Evolutionary conservation across 2,329 filamentous ascomycete species (phyloP), one percentile per base, ranked within the genome.

Genomic region (Xylaria sp.): DNA sequence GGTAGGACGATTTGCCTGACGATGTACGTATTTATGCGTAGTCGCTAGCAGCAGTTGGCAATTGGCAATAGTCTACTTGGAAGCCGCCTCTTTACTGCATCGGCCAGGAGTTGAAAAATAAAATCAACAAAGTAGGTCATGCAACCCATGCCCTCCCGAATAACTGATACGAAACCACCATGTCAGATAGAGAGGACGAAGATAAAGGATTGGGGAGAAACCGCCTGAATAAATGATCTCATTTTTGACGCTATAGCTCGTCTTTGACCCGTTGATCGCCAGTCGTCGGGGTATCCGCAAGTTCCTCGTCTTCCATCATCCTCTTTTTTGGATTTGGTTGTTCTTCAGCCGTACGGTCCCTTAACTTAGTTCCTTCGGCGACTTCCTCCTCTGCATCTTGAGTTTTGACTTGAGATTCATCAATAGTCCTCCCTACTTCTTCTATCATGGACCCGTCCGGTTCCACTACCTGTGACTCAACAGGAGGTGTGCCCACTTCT

Each of bases 341-440:
- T 40, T 73, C 71, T 8, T 69, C 68, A 3, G 62, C 54, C 3
- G 42, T 43, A 31, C 67, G 71, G 8, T 80, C 80, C 62, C 75
- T 75, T 70, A 70, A 60, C 63, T 69, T 62, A 45, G 73, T 73
- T 35, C 75, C 75, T 31, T 64, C 70, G 25, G 70, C 68, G 35
- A 60, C 64, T n/a, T 67, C 61, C 43, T 65, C 70, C 38, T 64
- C 58, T 56, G 45, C 12, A n/a, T 54, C 57, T 60, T 37, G 57
- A 21, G 21, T n/a, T 9, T 40, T 12, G 8, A 17, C 28, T 15
- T 63, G 49, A 19, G 57, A 40, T 37, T 61, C 62, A 52, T 83
- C 81, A 49, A 88, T 79, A 46, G 87, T 82, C 70, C 79, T 82
- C 37, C 81, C 83, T 19, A 92, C 79, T 64, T 85, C 75, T 37